Base-by-base conservation (phyloP, 2,329 filamentous ascomycete species). In the Plenodomus tracheiphilus region DNA sequence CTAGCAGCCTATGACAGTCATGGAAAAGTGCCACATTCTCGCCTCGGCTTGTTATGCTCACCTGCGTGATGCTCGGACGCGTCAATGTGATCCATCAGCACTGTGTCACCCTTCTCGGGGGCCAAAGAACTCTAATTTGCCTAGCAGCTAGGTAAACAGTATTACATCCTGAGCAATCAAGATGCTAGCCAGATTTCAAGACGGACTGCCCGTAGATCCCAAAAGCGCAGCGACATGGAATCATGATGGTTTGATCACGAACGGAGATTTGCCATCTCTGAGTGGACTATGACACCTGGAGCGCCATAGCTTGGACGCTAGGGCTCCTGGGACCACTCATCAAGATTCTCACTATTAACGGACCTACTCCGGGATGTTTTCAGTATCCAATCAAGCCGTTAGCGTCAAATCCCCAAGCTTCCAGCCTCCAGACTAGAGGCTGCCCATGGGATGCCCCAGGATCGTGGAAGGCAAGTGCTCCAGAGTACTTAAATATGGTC, bases 391-490 rank as follows among this genome's bases (percentile, higher is more conserved):
- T 58, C 43, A 49, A 20, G 46, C 19, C 28, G 22, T 42, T 64
- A 61, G 59, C 50, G 46, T 20, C 43, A 34, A 39, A 36, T 49
- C 56, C 54, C 57, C 57, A 59, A 47, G 57, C 58, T 54, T 60
- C 56, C 51, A 60, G 59, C 55, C 58, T 57, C 48, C 47, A 47
- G 43, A 51, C 52, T 57, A 54, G 49, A 44, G 41, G 20, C 40
- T 56, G 58, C 54, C 51, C 59, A 57, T 62, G 60, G 58, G 54
- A 56, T 47, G 53, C 56, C 53, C 49, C 43, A 50, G 37, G 50
- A 52, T 47, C 47, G 46, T 56, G 49, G 44, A 41, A 40, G 11
- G 46, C 49, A 52, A 22, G 49, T 47, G 40, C 48, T 54, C 54
- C 43, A 54, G 40, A 43, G 46, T 65, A 65, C 55, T 62, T 63